Base-by-base conservation (phyloP, 345 rosid genomes). In the Mangifera indica region DNA sequence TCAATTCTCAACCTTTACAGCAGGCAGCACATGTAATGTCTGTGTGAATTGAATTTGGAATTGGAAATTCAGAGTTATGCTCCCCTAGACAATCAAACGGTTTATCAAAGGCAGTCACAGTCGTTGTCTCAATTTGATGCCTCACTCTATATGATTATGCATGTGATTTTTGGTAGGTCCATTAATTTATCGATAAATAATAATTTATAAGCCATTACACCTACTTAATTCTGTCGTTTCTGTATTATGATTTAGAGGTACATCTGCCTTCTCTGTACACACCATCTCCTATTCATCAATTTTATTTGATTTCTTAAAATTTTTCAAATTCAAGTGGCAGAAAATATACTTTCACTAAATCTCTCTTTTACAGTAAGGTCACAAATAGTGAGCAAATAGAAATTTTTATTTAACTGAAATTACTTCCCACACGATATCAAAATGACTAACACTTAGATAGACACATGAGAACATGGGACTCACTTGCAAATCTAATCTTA, bases 21-120 rank as follows among this genome's bases (percentile, higher is more conserved):
- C 63, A 80, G 76, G 49, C 56, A 61, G 60, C 81, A 77, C 81
- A 74, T 77, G 81, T 24, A 18, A 58, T 77, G 76, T 71, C 60
- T 64, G 34, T 21, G 25, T 7, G 46, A 73, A 13, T n/a, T n/a
- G n/a, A n/a, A n/a, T n/a, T 18, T 65, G 58, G 57, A 25, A 69
- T 53, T 48, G n/a, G 72, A 54, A 17, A 70, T 29, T 34, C 37
- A 34, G 37, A 34, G 37, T 20, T 21, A 20, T 54, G 60, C 37
- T 70, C 22, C 34, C 4, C 4, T 29, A 56, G 61, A 46, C 69
- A 46, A 55, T 22, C 48, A 55, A 67, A 67, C 60, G 72, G 76
- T 40, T 67, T 40, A 34, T 66, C 21, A 59, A 63, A 34, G 44
- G 51, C 18, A 18, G 68, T 75, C 59, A 42, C 49, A 45, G 46